Evolutionary conservation across 2,329 filamentous ascomycete species (phyloP), one percentile per base, ranked within the genome.

Genomic region (Pseudogymnoascus sp.): DNA sequence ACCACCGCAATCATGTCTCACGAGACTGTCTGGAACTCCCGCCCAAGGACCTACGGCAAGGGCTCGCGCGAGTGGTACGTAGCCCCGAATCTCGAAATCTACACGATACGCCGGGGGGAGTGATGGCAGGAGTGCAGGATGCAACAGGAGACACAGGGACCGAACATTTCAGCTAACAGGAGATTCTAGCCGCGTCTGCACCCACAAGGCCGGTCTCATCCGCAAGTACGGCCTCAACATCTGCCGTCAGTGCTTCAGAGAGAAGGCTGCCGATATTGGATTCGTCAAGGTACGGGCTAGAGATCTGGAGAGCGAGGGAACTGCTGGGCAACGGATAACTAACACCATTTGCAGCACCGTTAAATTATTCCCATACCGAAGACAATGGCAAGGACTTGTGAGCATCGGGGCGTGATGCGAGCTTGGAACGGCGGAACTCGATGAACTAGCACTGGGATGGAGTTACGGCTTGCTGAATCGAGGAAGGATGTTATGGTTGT

Each of bases 1-100:
- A 67, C 65, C 61, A 66, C 52, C 60, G 64, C 80, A 80, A 88
- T 76, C 76, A 90, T 90, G 87, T 87, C 87, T 80, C 88, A 90
- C 92, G 93, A 97, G 85, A 92, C 89, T 77, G 92, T 97, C 83
- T 99, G 93, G 92, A 96, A 95, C 88, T 96, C 92, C 77, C 92
- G 94, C 80, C 94, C 94, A 77, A 90, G 92, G 81, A 91, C 80
- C 79, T 96, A 95, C 86, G 93, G 93, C 85, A 97, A 97, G 88
- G 93, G 93, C 82, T 84, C 90, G 80, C 90, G 92, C 80, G 80
- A 82, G 78, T 97, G 92, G 92, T 97, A 92, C 78, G 90, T 66
- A 62, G 60, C 64, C 59, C 59, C 58, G 25, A 60, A 36, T 63
- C 60, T 64, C 62, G 60, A 58, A 58, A 64, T 62, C 60, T 60